Base-by-base conservation (phyloP, 1,139 yeast species). In the Sugiyamaella neomexicana region DNA sequence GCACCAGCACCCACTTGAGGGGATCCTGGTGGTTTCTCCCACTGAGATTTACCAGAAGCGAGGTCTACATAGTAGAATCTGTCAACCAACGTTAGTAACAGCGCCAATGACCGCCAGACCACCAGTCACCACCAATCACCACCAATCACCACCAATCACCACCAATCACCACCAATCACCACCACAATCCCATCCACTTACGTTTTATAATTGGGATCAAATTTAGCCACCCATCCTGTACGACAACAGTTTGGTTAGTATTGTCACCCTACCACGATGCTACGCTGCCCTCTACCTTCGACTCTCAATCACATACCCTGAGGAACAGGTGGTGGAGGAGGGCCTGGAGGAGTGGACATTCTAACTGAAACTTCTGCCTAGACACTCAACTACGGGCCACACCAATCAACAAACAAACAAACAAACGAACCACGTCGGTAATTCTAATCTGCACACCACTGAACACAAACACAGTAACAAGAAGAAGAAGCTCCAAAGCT, bases 191-290 rank as follows among this genome's bases (percentile, higher is more conserved):
- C 9, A 13, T 34, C 15, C 9, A 59, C 67, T 43, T 50, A 70
- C 15, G 88, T 85, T 60, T 81, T 79, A 73, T 91, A 91, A 60
- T 85, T 80, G 12, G 83, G 85, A 69, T 91, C 98, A 71, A 79
- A 90, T 55, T 86, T 86, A 10, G 97, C 95, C 41, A 85, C 72
- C 97, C 97, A 91, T 2, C 97, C 97, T 62, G 10, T 3, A 29
- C 13, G 15, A n/a, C n/a, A 39, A 13, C 9, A 58, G 17, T 10
- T 25, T n/a, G n/a, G 25, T 29, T 38, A 32, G 44, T 32, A n/a
- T n/a, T n/a, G n/a, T n/a, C n/a, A n/a, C n/a, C n/a, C n/a, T n/a
- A n/a, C n/a, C n/a, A n/a, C n/a, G n/a, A n/a, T n/a, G n/a, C n/a
- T n/a, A n/a, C n/a, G 25, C 25, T 20, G 25, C 25, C 25, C 25